Conservation (phyloP, 1,139 yeast species). For the Geotrichum aggregatum region DNA sequence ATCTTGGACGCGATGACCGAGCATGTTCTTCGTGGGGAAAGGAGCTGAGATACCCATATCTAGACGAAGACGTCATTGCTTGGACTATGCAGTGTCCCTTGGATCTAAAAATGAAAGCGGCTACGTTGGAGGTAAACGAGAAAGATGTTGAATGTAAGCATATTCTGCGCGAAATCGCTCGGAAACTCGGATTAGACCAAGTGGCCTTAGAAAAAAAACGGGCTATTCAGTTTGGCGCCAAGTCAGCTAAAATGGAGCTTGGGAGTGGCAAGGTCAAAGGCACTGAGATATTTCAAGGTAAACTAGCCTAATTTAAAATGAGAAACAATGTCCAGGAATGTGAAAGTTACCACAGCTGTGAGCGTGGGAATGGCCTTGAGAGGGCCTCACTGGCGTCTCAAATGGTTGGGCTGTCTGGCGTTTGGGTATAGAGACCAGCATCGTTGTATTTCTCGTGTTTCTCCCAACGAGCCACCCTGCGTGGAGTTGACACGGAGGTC, state of each 20-base stretch:
- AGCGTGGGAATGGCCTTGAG: too few species aligned
- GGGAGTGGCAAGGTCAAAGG: slow-evolving; percentile 67
- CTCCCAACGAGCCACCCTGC: too few species aligned
- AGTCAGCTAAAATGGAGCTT: slow-evolving; percentile 84
- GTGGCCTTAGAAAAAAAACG: slow-evolving; percentile 78
- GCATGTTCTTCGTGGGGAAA: slow-evolving; percentile 84
- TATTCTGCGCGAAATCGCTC: slow-evolving; percentile 62
- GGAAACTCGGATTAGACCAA: slow-evolving; percentile 44
- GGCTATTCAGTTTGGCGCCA: slow-evolving; percentile 95
- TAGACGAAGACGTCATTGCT: slow-evolving; percentile 59
- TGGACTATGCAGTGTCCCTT: slow-evolving; percentile 44
- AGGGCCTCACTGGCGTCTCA: too few species aligned
- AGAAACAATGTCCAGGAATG: too few species aligned
- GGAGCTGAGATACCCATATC: slow-evolving; percentile 83
- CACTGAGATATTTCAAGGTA: slow-evolving; percentile 43
- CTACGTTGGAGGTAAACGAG: slow-evolving; percentile 11
- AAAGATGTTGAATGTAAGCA: slow-evolving; percentile 50
- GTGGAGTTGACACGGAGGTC: background rate
- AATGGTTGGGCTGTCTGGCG: too few species aligned
- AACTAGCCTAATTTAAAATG: too few species aligned
- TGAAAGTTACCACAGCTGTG: too few species aligned
- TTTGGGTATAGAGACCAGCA: too few species aligned
- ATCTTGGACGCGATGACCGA: slow-evolving; percentile 86
- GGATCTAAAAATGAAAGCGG: slow-evolving; percentile 34
- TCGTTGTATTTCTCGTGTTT: too few species aligned